Base-by-base conservation (phyloP, 2,329 filamentous ascomycete genomes). In the Ophiostoma ips region DNA sequence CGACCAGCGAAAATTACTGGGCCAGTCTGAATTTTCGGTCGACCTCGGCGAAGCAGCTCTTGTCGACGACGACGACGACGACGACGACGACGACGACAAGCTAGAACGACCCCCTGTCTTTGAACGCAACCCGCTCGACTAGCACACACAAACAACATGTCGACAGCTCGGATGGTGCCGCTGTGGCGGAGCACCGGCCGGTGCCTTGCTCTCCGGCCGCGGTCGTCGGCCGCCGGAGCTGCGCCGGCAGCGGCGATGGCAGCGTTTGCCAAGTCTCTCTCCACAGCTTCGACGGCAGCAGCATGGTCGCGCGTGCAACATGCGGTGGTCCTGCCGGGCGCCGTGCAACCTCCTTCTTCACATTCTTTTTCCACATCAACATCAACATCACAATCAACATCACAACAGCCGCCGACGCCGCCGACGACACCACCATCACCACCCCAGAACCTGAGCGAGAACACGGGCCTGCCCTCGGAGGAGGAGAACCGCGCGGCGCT, bases 121-220 rank as follows among this genome's bases (percentile, higher is more conserved):
- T 28, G 24, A 4, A 28, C 24, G 24, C 24, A 28, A 28, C 24
- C 24, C 4, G 8, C 24, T 28, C 24, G 24, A 28, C 24, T 8
- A 4, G 10, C 4, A 12, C 24, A 43, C 15, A 19, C n/a, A n/a
- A n/a, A n/a, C n/a, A n/a, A n/a, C n/a, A 38, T 43, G 57, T 46
- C 52, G 8, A 71, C 76, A n/a, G 40, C 40, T 51, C 68, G 74
- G 63, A 63, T 76, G 57, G 72, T 71, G 54, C 56, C 78, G 37
- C 68, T 71, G 56, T 60, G 63, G 53, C 48, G 50, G 50, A 48
- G 52, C 57, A 65, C 64, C 48, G 65, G 67, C 60, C 64, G 68
- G 53, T 62, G 66, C 40, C 62, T 73, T 46, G 63, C 66, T 35
- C 55, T 69, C 44, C 64, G 67, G 49, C 56, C 66, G 36, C 60